A percentile compares a stretch with the other conserved stretches of the same genome.
phyloP scores from a whole-genome alignment of 2,329 filamentous ascomycete genomes.

The Diaporthe sp. region DNA sequence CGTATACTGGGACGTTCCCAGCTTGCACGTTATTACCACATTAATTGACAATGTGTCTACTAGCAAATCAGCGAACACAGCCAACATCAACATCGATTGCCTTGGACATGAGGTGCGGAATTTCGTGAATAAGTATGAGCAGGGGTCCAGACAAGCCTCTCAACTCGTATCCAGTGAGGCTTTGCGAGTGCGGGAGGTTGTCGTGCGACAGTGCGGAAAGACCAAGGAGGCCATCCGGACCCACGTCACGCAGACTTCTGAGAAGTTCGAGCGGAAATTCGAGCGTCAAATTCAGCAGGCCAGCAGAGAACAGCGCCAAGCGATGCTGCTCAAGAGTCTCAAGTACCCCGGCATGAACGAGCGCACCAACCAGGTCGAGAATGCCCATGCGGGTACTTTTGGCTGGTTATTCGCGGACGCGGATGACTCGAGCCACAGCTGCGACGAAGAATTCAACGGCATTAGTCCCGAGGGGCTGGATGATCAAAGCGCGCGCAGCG shows the following conservation, averaged over 20 bases:
- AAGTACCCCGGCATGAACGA: conserved; percentile 1
- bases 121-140: not conserved
- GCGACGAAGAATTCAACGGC: no score
- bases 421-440: no score
- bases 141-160: accelerated
- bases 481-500: no score
- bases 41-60: no score
- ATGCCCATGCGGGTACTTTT: not conserved
- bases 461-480: no score
- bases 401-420: not conserved
- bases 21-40: no score
- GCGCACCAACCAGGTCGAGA: not conserved
- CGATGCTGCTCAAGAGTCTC: not conserved
- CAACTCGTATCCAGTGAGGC: not conserved
- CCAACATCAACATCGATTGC: not conserved
- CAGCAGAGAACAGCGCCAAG: not conserved
- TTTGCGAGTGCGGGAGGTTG: not conserved
- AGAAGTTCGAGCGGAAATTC: not conserved
- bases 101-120: not conserved
- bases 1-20: no score
- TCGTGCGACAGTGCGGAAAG: no score
- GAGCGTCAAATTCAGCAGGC: accelerated
- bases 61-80: no score
- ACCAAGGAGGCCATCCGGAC: no score
- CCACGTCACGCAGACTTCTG: not conserved